Conservation (phyloP, 179 eudicot genomes). For the Silene noctiflora region DNA sequence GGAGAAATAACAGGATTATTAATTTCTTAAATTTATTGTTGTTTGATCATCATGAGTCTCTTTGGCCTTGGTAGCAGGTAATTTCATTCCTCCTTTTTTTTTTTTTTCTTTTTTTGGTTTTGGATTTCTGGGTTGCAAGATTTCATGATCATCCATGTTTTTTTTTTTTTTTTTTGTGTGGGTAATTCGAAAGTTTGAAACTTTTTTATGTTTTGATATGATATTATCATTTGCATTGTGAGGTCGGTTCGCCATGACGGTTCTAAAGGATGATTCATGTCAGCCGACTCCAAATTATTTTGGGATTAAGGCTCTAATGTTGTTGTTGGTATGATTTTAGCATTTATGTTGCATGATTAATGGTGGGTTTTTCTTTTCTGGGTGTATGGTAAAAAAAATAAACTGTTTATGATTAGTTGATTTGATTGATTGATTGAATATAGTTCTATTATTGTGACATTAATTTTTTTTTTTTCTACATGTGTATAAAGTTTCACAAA, state of each 20-base stretch:
- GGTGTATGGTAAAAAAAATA: neutral
- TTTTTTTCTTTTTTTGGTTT: too few species aligned
- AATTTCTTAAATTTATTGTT: neutral
- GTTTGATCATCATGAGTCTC: constrained; percentile 44
- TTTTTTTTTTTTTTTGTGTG: neutral
- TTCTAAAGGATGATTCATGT: too few species aligned
- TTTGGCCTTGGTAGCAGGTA: constrained; percentile 68
- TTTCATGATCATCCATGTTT: neutral
- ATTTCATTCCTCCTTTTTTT: neutral
- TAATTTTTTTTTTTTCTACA: neutral
- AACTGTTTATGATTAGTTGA: constrained; percentile 5
- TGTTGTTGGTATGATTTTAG: neutral
- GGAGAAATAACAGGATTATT: neutral
- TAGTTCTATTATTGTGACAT: neutral
- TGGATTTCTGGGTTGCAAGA: neutral
- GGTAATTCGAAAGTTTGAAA: neutral
- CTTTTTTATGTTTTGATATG: constrained; percentile 6
- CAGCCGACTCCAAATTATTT: too few species aligned
- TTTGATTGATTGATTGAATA: constrained; percentile 8
- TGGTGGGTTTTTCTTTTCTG: neutral
- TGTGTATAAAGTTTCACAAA: too few species aligned
- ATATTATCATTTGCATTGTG: too few species aligned
- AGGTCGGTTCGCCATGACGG: too few species aligned
- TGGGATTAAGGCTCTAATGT: too few species aligned
- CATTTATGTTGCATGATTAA: constrained; percentile 11